Conservation (phyloP, 1,139 yeast genomes). For the Sugiyamaella novakii region DNA sequence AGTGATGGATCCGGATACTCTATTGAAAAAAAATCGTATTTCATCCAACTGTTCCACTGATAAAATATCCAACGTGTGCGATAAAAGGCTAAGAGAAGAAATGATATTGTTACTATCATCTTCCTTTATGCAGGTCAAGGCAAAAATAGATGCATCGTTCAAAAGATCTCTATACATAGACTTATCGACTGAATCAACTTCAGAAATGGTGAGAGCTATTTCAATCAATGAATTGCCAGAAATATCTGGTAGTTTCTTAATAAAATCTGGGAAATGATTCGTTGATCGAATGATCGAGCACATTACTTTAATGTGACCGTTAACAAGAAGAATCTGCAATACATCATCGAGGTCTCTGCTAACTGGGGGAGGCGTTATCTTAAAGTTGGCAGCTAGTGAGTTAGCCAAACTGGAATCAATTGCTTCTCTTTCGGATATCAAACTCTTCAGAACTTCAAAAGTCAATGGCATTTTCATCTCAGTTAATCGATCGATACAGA, state of each 20-base stretch:
- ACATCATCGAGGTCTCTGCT: conserved; percentile 7
- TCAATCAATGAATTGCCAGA: conserved; percentile 1
- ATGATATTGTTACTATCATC: background rate
- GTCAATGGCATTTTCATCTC: conserved; percentile 7
- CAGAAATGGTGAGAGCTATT: conserved; percentile 7
- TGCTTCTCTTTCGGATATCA: background rate
- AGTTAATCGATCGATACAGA: conserved; percentile 12
- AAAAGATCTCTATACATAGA: background rate
- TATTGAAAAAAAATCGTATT: conserved; percentile 2
- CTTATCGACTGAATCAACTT: background rate
- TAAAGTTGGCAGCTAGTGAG: conserved; percentile 11
- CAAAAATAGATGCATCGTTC: conserved; percentile 2
- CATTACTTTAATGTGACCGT: conserved; percentile 1
- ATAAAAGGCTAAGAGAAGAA: conserved; percentile 9
- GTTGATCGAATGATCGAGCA: conserved; percentile 15
- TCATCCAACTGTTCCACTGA: conserved; percentile 6
- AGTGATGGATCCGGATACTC: conserved; percentile 5
- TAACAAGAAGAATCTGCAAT: background rate
- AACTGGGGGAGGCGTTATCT: background rate
- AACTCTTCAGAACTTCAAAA: background rate
- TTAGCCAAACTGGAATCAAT: conserved; percentile 3
- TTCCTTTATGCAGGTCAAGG: background rate
- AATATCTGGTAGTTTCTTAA: background rate
- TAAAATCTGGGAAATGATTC: conserved; percentile 6
- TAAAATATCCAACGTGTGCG: conserved; percentile 2